A percentile compares a stretch with the other conserved stretches of the same genome.
These are phyloP conservation scores for Abortiporus biennis DNA, from an alignment of 1,284 basidiomycete species.

Conservation along the genomic window DNA sequence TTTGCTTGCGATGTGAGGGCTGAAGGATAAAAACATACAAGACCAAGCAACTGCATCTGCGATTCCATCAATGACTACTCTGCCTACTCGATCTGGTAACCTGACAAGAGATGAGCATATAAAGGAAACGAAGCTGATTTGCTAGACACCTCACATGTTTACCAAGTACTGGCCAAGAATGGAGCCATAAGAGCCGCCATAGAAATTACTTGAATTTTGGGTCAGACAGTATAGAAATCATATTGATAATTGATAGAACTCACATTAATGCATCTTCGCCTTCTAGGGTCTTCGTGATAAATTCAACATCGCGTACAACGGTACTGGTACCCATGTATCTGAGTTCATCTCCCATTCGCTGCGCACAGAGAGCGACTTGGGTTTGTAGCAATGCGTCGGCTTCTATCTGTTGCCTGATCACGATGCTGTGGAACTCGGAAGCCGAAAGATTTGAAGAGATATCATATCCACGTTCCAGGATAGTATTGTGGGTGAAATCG, in stretches of 20 bases:
- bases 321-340: slow-evolving; percentile 6
- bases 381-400: slow-evolving; percentile 1
- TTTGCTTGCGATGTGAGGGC: slow-evolving; percentile 1
- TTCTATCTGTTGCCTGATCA: slow-evolving; percentile 1
- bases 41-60: slow-evolving; percentile 21
- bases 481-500: slow-evolving; percentile 3
- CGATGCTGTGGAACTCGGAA: neutral
- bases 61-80: slow-evolving; percentile 21
- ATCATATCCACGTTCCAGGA: slow-evolving; percentile 4
- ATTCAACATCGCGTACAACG: slow-evolving; percentile 23
- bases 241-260: slow-evolving; percentile 16
- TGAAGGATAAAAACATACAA: slow-evolving; percentile 17
- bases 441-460: slow-evolving; percentile 1
- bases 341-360: slow-evolving; percentile 4
- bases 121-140: slow-evolving; percentile 19
- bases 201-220: slow-evolving; percentile 22
- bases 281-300: slow-evolving; percentile 32
- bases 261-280: slow-evolving; percentile 36
- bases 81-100: slow-evolving; percentile 19
- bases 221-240: slow-evolving; percentile 6
- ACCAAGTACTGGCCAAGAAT: slow-evolving; percentile 21
- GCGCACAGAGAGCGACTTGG: neutral
- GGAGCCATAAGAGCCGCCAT: slow-evolving; percentile 20
- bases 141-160: slow-evolving; percentile 17
- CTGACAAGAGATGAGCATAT: slow-evolving; percentile 14